These are phyloP conservation scores for Claviceps africana DNA, from an alignment of 2,329 filamentous ascomycete genomes.

Conservation along the genomic window DNA sequence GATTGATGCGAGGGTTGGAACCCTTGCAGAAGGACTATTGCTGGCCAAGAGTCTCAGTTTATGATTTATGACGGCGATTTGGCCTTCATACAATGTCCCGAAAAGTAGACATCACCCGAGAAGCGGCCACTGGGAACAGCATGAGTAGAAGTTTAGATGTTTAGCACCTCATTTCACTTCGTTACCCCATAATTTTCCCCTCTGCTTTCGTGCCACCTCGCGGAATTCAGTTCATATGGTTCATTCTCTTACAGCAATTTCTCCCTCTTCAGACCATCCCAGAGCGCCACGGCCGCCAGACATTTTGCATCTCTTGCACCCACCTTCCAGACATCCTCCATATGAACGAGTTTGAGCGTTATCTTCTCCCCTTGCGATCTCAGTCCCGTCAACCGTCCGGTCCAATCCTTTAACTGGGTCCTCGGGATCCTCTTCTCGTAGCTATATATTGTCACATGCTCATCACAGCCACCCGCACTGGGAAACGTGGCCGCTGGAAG, in stretches of 20 bases:
- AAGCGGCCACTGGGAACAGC: neutral
- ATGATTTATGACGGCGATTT: constrained; percentile 7
- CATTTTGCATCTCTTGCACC: constrained; percentile 45
- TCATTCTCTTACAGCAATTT: constrained; percentile 20
- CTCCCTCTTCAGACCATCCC: constrained; percentile 39
- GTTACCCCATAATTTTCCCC: too few species aligned
- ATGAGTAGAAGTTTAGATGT: neutral
- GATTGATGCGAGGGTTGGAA: constrained; percentile 66
- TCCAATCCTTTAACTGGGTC: constrained; percentile 37
- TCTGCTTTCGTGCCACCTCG: neutral
- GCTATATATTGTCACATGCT: constrained; percentile 44
- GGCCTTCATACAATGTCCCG: neutral
- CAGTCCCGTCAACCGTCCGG: constrained; percentile 42
- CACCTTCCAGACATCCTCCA: constrained; percentile 43
- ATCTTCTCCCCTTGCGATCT: constrained; percentile 47
- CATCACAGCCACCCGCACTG: constrained; percentile 46
- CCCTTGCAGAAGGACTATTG: constrained; percentile 65
- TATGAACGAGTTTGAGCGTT: constrained; percentile 42
- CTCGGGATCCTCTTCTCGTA: constrained; percentile 39
- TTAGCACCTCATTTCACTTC: neutral
- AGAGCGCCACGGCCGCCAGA: constrained; percentile 44
- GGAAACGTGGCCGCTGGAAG: constrained; percentile 40
- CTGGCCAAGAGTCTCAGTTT: constrained; percentile 45
- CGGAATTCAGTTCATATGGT: neutral
- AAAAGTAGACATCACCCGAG: neutral